Percentiles rank a stretch among this genome's conserved stretches.
Conservation (phyloP, 805 yeast species). For the Saturnispora serradocipensis region DNA sequence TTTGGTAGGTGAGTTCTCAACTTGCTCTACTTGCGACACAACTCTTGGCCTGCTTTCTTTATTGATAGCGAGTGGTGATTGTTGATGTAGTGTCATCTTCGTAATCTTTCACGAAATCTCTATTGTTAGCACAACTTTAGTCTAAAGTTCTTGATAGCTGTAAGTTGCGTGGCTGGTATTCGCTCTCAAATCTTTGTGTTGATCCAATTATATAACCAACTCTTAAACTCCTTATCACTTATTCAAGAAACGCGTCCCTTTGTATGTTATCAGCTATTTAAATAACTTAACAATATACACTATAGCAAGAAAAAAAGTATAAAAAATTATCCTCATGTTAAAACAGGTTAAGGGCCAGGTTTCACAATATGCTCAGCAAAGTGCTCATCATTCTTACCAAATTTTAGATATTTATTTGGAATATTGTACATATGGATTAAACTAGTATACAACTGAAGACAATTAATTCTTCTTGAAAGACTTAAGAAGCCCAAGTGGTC, state of each 20-base stretch:
- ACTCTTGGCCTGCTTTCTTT: slow-evolving; percentile 1
- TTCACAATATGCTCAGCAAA: not conserved
- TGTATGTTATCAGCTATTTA: not conserved
- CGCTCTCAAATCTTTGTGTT: not conserved
- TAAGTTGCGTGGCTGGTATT: not conserved
- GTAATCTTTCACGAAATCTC: not conserved
- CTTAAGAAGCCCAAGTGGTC: not conserved
- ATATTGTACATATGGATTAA: not conserved
- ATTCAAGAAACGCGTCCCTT: not conserved
- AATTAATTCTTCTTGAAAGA: not conserved
- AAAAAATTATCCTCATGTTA: not conserved
- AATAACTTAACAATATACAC: not conserved
- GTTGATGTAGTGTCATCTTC: not conserved
- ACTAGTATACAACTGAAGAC: not conserved
- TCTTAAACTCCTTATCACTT: not conserved
- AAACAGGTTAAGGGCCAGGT: not conserved
- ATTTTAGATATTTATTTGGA: not conserved
- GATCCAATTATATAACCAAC: not conserved
- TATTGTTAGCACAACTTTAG: not conserved
- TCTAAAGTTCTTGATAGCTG: not conserved
- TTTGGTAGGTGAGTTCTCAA: slow-evolving; percentile 5
- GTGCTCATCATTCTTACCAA: not conserved
- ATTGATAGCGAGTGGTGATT: not conserved
- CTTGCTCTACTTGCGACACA: slow-evolving; percentile 4
- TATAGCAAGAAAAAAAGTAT: not conserved